A percentile compares a stretch with the other conserved stretches of the same genome.
Evolutionary conservation across 768 basidiomycete genomes (phyloP).

Genomic region (Xerocomellus intermedius): DNA sequence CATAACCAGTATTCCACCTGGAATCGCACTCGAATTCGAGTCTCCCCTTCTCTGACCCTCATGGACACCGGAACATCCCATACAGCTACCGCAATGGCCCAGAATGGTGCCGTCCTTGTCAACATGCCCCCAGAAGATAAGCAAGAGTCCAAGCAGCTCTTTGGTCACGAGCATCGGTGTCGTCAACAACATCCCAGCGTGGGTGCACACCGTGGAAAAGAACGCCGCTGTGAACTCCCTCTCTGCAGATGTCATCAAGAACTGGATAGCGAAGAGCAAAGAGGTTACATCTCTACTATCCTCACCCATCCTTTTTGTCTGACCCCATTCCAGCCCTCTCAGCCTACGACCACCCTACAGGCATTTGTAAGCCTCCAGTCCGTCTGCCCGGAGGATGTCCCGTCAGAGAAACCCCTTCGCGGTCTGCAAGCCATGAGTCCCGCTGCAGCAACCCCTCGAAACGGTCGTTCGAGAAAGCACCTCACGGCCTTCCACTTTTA

Average conservation of each 20-base stretch:
- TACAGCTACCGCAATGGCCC: conserved; percentile 50
- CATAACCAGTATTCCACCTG: conserved; percentile 52
- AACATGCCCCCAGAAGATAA: conserved; percentile 25
- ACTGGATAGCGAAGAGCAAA: conserved; percentile 87
- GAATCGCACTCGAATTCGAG: conserved; percentile 55
- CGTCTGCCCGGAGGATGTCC: not conserved
- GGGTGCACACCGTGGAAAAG: conserved; percentile 68
- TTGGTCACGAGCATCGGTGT: conserved; percentile 90
- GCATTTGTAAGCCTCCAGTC: conserved; percentile 81
- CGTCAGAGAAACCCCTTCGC: conserved; percentile 12
- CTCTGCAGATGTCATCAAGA: conserved; percentile 75
- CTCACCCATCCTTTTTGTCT: not conserved
- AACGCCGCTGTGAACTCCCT: conserved; percentile 63
- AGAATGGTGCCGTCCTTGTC: conserved; percentile 32
- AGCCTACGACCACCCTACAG: conserved; percentile 91
- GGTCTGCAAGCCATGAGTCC: conserved; percentile 11
- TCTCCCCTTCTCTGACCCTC: conserved; percentile 51
- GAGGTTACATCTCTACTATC: conserved; percentile 50
- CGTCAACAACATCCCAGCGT: conserved; percentile 63
- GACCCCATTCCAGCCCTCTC: conserved; percentile 50
- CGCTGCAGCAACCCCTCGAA: conserved; percentile 15
- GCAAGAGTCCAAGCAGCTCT: conserved; percentile 69
- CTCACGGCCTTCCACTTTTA: conserved; percentile 71
- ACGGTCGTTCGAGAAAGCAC: conserved; percentile 43
- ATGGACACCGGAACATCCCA: conserved; percentile 48